Percentiles rank a stretch among this genome's conserved stretches.
These are phyloP conservation scores for Polygonum maritimum DNA, from an alignment of 148 eudicot genomes.

Conservation along the genomic window DNA sequence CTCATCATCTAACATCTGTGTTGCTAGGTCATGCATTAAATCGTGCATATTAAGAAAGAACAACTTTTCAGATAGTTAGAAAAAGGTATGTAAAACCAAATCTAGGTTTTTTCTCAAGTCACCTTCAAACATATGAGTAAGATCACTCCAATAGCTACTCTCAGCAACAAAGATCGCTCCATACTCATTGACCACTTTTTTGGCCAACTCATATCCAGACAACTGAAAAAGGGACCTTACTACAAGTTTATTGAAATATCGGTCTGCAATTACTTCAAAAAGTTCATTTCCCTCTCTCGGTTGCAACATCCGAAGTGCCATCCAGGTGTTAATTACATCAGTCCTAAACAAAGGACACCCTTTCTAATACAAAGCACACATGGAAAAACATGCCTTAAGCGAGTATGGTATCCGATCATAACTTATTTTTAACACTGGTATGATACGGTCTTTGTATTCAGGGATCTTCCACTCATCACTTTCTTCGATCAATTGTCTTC, in stretches of 20 bases:
- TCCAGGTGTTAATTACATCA: constrained; percentile 8
- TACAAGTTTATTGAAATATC: constrained; percentile 12
- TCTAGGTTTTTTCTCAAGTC: not conserved
- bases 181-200: not conserved
- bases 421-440: constrained; percentile 14
- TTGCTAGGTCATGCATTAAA: not conserved
- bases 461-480: not conserved
- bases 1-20: not conserved
- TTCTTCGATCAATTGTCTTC: not conserved
- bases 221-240: constrained; percentile 15
- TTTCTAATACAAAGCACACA: constrained; percentile 14
- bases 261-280: constrained; percentile 8
- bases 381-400: constrained; percentile 12
- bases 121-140: not conserved
- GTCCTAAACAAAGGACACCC: not conserved
- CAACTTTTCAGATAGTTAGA: not conserved
- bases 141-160: not conserved
- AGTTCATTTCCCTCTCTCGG: not conserved
- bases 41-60: not conserved
- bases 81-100: not conserved
- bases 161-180: not conserved
- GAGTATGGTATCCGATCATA: constrained; percentile 8
- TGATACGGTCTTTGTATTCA: not conserved
- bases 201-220: not conserved
- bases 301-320: constrained; percentile 7